Base-by-base conservation (phyloP, 805 yeast genomes). In the Saitoella complicata region DNA sequence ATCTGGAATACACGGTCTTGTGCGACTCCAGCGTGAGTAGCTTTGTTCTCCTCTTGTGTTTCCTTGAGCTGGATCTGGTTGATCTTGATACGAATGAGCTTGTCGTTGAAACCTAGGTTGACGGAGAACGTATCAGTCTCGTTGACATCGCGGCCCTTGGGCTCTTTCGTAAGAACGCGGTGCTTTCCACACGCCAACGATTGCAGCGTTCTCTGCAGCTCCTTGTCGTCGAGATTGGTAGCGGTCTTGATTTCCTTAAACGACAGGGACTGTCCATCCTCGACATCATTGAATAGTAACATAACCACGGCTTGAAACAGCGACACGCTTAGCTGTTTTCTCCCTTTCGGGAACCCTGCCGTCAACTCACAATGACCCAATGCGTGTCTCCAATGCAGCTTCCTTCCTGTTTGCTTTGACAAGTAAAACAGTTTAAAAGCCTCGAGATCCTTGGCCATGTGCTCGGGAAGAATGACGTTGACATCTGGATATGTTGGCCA, bases 121-220 rank as follows among this genome's bases (percentile, higher is more conserved):
- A 87, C 67, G 29, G 66, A 62, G 55, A 86, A 87, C 31, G 60
- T 60, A 61, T 86, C 95, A 5, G 62, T 63, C 1, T 71, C 66
- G 41, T 71, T 72, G 32, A 86, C 75, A 2, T 76, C 84, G 49
- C 75, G 80, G 0, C 84, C 68, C 80, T 74, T 73, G 6, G 95
- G 95, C 12, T 58, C 66, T 55, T 86, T 88, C 32, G 68, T 65
- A 50, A 88, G 63, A n/a, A 88, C 66, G 49, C 91, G 70, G 49
- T 85, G 76, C 51, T 79, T 71, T 0, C 93, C 88, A 39, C 86
- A 81, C 0, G 94, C 76, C 32, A 91, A 72, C 1, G 95, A 83
- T 56, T 79, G 82, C 45, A 91, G 62, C 47, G 85, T 88, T 46
- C 95, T 70, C 12, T 71, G 68, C 36, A 88, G 66, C 52, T 88